Percentiles rank a stretch among this genome's conserved stretches.
Conservation (phyloP, 116 monocot genomes). For the Papilionanthe hybrid region DNA sequence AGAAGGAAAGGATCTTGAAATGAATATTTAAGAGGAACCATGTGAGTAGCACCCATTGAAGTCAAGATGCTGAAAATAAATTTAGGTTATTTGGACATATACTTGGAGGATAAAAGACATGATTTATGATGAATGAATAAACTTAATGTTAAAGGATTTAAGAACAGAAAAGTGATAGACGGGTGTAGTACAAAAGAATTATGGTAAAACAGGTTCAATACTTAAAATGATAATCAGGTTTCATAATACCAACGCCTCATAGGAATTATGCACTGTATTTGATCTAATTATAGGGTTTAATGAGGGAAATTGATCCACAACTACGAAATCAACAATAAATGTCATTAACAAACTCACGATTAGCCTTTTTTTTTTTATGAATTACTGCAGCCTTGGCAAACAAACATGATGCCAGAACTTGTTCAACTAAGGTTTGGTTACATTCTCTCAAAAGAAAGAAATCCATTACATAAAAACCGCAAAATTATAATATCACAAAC, state of each 20-base stretch:
- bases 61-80: neutral
- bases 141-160: neutral
- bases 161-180: neutral
- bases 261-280: neutral
- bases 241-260: neutral
- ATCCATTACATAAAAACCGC: neutral
- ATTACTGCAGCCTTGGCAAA: neutral
- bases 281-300: neutral
- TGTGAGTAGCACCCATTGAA: neutral
- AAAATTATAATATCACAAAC: neutral
- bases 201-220: neutral
- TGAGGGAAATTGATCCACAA: neutral
- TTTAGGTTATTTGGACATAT: neutral
- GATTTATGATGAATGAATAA: neutral
- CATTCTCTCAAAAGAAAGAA: neutral
- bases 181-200: neutral
- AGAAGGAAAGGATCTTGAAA: neutral
- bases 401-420: neutral
- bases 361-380: neutral
- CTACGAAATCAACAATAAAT: neutral
- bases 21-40: neutral
- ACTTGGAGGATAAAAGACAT: neutral
- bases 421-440: neutral
- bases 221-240: neutral
- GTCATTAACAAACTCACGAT: neutral